Base-by-base conservation (phyloP, 2,329 filamentous ascomycete genomes). In the Cryphonectria japonica region DNA sequence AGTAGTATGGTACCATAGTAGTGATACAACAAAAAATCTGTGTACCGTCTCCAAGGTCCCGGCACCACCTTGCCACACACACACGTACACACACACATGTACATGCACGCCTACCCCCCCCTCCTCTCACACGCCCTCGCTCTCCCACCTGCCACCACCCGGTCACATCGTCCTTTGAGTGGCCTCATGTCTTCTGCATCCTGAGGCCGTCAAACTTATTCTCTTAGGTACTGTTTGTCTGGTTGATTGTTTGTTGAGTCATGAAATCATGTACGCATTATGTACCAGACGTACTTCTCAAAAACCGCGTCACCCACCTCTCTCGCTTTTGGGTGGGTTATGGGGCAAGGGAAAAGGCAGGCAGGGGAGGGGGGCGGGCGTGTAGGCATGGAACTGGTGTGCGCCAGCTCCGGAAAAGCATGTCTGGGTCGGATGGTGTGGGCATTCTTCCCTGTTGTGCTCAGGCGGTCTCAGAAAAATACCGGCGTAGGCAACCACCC, bases 401-500 rank as follows among this genome's bases (percentile, higher is more conserved):
- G 61, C 39, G 29, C 62, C 62, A 65, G 37, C n/a, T 50, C 39
- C 39, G 63, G 62, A 65, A 65, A 52, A 34, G 62, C 62, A 34
- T 43, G 62, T 65, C 62, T 65, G 62, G 62, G n/a, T 46, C 34
- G 2, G 60, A 39, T 62, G 60, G 60, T 62, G 60, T 62, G 60
- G 60, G 37, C 61, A 32, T 64, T 65, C 63, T 52, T 65, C 43
- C 63, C 63, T 26, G 43, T 43, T 65, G 41, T 65, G 41, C 43
- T 22, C 63, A 65, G 43, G 61, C 61, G 37, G 39, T 43, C 34
- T 46, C 63, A 50, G 9, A 50, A 50, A 46, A 50, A 46, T 50
- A 65, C 63, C 63, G 63, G 63, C 63, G 29, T 19, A 65, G 26
- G 63, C 63, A 65, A 50, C 63, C 63, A 43, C 61, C 41, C 61